These are phyloP conservation scores for Piloderma croceum DNA, from an alignment of 768 basidiomycete genomes.

Conservation along the genomic window DNA sequence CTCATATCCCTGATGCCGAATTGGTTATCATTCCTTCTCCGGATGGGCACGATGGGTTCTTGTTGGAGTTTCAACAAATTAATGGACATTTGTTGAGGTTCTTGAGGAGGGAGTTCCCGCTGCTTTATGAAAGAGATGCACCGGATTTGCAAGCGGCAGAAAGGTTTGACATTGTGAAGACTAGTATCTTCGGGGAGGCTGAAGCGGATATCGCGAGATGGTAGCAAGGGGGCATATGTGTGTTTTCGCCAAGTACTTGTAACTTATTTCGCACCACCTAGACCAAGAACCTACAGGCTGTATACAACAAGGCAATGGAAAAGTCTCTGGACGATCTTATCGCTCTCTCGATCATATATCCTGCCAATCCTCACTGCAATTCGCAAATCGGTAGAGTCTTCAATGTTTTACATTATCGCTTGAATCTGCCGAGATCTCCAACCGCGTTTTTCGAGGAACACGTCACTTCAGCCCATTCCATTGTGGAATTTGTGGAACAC, in stretches of 20 bases:
- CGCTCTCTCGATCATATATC: no score
- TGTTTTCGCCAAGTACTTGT: neutral
- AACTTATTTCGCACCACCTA: neutral
- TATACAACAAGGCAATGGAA: no score
- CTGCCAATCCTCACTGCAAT: no score
- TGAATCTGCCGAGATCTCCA: no score
- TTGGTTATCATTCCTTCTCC: conserved; percentile 78
- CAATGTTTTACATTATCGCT: no score
- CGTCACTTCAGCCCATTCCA: no score
- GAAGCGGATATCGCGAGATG: conserved; percentile 88
- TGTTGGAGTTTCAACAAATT: conserved; percentile 94
- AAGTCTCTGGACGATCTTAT: no score
- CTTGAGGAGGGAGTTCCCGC: conserved; percentile 68
- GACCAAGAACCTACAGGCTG: no score
- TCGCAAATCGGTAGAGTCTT: no score
- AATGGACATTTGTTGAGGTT: conserved; percentile 71
- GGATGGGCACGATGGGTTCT: conserved; percentile 95
- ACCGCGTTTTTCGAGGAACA: no score
- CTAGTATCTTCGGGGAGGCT: conserved; percentile 94
- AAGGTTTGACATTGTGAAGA: conserved; percentile 77
- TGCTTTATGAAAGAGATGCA: conserved; percentile 45
- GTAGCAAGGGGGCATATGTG: conserved; percentile 42
- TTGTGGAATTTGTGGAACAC: no score
- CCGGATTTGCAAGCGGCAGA: conserved; percentile 30
- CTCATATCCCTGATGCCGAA: conserved; percentile 70